Percentiles rank a stretch among this genome's conserved stretches.
Evolutionary conservation across 1,139 yeast genomes (phyloP).

Genomic region (Protomyces macrosporus): DNA sequence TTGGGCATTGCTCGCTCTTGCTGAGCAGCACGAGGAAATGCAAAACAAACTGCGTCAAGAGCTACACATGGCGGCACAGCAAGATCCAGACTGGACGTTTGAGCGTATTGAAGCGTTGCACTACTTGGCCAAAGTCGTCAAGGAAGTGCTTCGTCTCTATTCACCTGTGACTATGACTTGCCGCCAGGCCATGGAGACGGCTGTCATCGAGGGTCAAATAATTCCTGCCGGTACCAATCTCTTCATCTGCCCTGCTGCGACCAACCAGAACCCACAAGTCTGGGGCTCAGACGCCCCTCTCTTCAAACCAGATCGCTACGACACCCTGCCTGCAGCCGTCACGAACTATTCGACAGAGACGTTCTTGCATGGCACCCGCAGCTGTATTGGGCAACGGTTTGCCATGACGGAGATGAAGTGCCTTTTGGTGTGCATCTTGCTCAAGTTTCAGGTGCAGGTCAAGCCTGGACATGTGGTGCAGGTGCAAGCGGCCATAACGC

Average conservation of each 20-base stretch:
- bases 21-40: constrained; percentile 22
- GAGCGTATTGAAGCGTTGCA: constrained; percentile 28
- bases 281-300: constrained; percentile 32
- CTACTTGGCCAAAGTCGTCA: constrained; percentile 33
- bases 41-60: constrained; percentile 30
- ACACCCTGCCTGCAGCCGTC: constrained; percentile 22
- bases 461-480: constrained; percentile 25
- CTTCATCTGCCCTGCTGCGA: constrained; percentile 24
- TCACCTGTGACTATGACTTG: constrained; percentile 37
- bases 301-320: constrained; percentile 32
- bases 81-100: constrained; percentile 14
- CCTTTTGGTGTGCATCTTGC: constrained; percentile 27
- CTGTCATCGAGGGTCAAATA: constrained; percentile 16
- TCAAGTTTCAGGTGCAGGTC: constrained; percentile 26
- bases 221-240: constrained; percentile 29
- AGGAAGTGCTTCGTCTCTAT: constrained; percentile 36
- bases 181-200: constrained; percentile 36
- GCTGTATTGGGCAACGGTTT: constrained; percentile 31
- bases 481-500: constrained; percentile 26
- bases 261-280: constrained; percentile 25
- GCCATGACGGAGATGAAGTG: constrained; percentile 31
- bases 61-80: constrained; percentile 26
- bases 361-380: constrained; percentile 31
- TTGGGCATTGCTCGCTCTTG: constrained; percentile 28
- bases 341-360: constrained; percentile 29